These are phyloP conservation scores for Lepidium aucheri DNA, from an alignment of 345 rosid species.

Conservation along the genomic window DNA sequence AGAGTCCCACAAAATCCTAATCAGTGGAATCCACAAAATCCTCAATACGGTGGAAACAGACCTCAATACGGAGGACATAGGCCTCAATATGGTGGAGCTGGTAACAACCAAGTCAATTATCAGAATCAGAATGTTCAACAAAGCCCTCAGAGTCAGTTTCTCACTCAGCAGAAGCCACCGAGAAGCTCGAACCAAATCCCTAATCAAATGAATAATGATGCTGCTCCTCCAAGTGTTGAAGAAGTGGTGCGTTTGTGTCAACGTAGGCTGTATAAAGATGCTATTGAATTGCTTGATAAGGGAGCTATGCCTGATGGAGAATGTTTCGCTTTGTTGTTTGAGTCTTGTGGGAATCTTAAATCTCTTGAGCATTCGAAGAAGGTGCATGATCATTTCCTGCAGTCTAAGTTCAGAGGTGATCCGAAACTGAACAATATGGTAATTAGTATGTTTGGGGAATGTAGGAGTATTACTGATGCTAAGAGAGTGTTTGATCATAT, in stretches of 20 bases:
- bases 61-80: constrained; percentile 20
- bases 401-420: constrained; percentile 49
- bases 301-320: constrained; percentile 49
- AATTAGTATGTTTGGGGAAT: constrained; percentile 54
- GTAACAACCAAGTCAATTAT: constrained; percentile 15
- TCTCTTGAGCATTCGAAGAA: constrained; percentile 58
- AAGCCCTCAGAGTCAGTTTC: constrained; percentile 10
- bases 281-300: constrained; percentile 52
- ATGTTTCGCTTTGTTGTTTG: constrained; percentile 46
- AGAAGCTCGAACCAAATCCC: constrained; percentile 33
- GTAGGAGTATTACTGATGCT: constrained; percentile 53
- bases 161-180: constrained; percentile 26
- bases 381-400: constrained; percentile 68
- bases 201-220: constrained; percentile 27
- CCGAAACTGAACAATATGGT: constrained; percentile 43
- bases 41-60: constrained; percentile 18
- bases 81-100: constrained; percentile 23
- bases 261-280: constrained; percentile 52
- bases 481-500: constrained; percentile 72
- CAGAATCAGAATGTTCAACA: constrained; percentile 23
- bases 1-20: constrained; percentile 26
- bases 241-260: constrained; percentile 41
- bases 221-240: constrained; percentile 17
- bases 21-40: constrained; percentile 27
- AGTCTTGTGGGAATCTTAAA: constrained; percentile 35